phyloP scores from a whole-genome alignment of 2,329 filamentous ascomycete species.

The Ophiognomonia clavigignenti-juglandacearum region DNA sequence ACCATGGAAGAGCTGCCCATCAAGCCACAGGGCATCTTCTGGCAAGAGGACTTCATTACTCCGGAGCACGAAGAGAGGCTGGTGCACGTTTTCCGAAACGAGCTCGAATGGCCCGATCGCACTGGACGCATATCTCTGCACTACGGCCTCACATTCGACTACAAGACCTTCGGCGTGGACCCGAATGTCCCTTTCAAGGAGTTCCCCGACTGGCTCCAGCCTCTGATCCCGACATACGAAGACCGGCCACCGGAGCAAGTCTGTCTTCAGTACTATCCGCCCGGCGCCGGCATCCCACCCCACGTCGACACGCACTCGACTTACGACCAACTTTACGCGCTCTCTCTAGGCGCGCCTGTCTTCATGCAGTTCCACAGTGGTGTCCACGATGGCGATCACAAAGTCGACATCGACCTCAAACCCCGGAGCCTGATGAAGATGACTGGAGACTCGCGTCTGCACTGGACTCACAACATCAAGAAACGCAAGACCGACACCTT shows the following conservation, averaged over 20 bases:
- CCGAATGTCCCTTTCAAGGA: slow-evolving; percentile 41
- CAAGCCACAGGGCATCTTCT: slow-evolving; percentile 33
- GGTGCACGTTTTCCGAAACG: slow-evolving; percentile 36
- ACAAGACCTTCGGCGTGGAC: slow-evolving; percentile 53
- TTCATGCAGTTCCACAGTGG: slow-evolving; percentile 41
- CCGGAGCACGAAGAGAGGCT: slow-evolving; percentile 39
- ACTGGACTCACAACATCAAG: slow-evolving; percentile 34
- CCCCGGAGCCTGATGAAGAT: slow-evolving; percentile 48
- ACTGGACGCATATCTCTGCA: slow-evolving; percentile 45
- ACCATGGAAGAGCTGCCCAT: slow-evolving; percentile 22
- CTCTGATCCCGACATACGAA: slow-evolving; percentile 41
- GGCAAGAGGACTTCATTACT: slow-evolving; percentile 43
- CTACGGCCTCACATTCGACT: slow-evolving; percentile 54
- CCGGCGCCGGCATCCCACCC: slow-evolving; percentile 54
- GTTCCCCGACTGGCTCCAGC: slow-evolving; percentile 46
- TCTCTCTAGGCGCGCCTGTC: slow-evolving; percentile 37
- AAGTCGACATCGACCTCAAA: slow-evolving; percentile 40
- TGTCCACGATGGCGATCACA: slow-evolving; percentile 21
- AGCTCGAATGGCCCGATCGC: slow-evolving; percentile 42
- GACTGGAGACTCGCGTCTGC: slow-evolving; percentile 42
- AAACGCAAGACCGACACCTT: slow-evolving; percentile 39
- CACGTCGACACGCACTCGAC: slow-evolving; percentile 54
- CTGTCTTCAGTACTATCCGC: slow-evolving; percentile 56
- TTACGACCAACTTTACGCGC: slow-evolving; percentile 40
- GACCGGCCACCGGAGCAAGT: slow-evolving; percentile 48